Conservation (phyloP, 192 early-diverging fungal species). For the Gonapodya prolifera region DNA sequence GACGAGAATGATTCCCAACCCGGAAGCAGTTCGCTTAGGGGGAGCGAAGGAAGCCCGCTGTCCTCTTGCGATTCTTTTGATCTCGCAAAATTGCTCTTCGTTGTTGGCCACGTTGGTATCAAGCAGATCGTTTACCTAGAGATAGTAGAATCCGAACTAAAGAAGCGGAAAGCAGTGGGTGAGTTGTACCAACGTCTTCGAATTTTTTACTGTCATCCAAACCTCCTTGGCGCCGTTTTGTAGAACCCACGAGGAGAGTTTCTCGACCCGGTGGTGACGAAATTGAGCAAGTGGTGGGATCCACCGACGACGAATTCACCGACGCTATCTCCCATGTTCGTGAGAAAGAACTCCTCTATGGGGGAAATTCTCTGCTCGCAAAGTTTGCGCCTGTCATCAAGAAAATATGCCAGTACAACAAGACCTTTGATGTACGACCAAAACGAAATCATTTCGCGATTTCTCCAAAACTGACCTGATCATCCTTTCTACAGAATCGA, state of each 20-base stretch:
- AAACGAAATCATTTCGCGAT: background rate
- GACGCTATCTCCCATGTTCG: constrained; percentile 77
- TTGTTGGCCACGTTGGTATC: constrained; percentile 90
- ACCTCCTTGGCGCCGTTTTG: background rate
- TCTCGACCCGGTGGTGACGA: constrained; percentile 55
- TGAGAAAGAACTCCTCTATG: constrained; percentile 83
- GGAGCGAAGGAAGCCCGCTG: constrained; percentile 2
- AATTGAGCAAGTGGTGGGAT: constrained; percentile 82
- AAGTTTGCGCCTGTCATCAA: constrained; percentile 71
- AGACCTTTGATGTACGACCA: constrained; percentile 66
- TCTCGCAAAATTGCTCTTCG: constrained; percentile 75
- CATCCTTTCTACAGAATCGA: constrained; percentile 39
- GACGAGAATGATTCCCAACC: background rate
- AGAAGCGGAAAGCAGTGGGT: constrained; percentile 51
- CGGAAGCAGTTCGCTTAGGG: background rate
- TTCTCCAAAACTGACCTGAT: background rate
- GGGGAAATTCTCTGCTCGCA: constrained; percentile 58
- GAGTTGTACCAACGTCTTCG: background rate
- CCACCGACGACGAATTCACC: constrained; percentile 89
- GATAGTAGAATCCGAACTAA: constrained; percentile 83
- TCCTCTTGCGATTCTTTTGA: constrained; percentile 47
- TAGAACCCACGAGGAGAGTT: constrained; percentile 18
- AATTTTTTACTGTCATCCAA: background rate
- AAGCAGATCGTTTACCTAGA: constrained; percentile 96
- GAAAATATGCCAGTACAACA: constrained; percentile 69